Base-by-base conservation (phyloP, 2,329 filamentous ascomycete genomes). In the Xylaria sp. region DNA sequence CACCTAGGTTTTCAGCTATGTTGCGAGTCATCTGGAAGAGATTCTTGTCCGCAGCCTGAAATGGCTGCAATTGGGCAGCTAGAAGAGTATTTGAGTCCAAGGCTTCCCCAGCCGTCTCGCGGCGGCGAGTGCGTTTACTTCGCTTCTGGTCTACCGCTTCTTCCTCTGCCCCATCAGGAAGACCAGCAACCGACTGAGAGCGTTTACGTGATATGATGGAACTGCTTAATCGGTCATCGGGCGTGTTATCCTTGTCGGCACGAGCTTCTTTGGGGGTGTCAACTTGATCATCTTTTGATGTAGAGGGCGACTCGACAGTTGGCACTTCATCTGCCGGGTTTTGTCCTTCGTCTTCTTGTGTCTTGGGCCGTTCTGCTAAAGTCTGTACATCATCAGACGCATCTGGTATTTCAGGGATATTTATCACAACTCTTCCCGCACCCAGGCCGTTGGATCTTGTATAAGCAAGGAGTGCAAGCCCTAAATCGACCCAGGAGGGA, bases 41-140 rank as follows among this genome's bases (percentile, higher is more conserved):
- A 62, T 85, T 84, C 66, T 84, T 83, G 70, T 89, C 88, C 13
- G 84, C 85, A 1, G 86, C 87, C 70, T 89, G 87, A 57, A 84
- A 86, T 1, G 86, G 84, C 72, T 87, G 84, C 3, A 90, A 78
- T 73, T 90, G 87, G 61, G 84, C 85, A 1, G 87, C 85, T 62
- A 86, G 83, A 31, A 86, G 80, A 0, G 83, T 84, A 60, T 83
- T 85, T 7, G 86, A 82, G 69, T 90, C 88, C 15, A 85, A 77
- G 0, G 80, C 78, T 58, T 89, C 88, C 44, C 81, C 78, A 12
- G 85, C 83, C 3, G 84, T 86, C 52, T 91, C 89, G 63, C 90
- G 84, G 20, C 88, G 86, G 55, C 90, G 85, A 37, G 89, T 89
- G 59, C 90, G 83, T 75, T 92, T 92, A 78, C 89, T 91, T 66